phyloP scores from a whole-genome alignment of 164 flowering plant species.

The Berberis vulgaris region DNA sequence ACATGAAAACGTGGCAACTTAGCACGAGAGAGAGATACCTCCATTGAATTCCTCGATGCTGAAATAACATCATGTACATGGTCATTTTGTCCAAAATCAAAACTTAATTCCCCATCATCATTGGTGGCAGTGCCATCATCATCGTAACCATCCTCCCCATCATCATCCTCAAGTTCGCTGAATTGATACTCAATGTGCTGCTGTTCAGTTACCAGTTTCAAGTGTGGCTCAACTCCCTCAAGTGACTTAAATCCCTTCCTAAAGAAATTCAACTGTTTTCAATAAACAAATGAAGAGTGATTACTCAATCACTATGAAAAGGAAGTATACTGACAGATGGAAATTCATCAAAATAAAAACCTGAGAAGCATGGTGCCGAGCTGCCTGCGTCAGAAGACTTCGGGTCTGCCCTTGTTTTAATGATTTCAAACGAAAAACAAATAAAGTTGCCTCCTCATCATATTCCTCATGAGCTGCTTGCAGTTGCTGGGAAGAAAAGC shows the following conservation, averaged over 20 bases:
- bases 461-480: conserved; percentile 68
- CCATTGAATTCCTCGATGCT: conserved; percentile 47
- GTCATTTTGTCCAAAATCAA: conserved; percentile 59
- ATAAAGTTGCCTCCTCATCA: conserved; percentile 74
- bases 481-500: conserved; percentile 42
- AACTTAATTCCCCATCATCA: conserved; percentile 76
- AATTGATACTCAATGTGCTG: conserved; percentile 93
- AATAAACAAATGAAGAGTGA: conserved; percentile 13
- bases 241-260: conserved; percentile 59
- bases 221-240: conserved; percentile 75
- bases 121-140: conserved; percentile 26
- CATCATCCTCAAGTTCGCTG: conserved; percentile 69
- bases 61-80: conserved; percentile 29
- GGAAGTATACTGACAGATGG: not conserved
- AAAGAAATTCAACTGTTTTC: conserved; percentile 65
- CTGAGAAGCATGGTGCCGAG: conserved; percentile 97
- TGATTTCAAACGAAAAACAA: conserved; percentile 82
- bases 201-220: conserved; percentile 47
- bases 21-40: conserved; percentile 32
- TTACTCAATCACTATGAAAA: not conserved
- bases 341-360: conserved; percentile 21
- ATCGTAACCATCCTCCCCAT: conserved; percentile 32
- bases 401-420: conserved; percentile 84
- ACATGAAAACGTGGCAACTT: not conserved
- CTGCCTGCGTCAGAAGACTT: conserved; percentile 90